phyloP scores from a whole-genome alignment of 2,329 filamentous ascomycete species.

The Dryadomyces quercus-mongolicae region DNA sequence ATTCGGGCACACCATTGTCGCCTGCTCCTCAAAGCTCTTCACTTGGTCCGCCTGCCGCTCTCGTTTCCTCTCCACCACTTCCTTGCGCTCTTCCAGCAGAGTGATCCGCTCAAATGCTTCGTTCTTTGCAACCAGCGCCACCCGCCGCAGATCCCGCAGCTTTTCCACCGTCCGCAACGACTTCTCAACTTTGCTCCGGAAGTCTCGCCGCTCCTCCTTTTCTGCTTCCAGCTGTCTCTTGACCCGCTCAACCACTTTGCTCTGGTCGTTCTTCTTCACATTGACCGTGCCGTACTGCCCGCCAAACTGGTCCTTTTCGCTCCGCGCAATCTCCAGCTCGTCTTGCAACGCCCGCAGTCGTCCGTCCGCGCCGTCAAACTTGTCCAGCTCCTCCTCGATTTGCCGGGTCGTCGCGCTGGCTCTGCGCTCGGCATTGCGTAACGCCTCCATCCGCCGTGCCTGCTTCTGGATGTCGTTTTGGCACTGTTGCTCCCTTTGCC shows the following conservation, averaged over 20 bases:
- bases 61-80: constrained; percentile 31
- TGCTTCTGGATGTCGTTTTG: constrained; percentile 36
- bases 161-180: constrained; percentile 39
- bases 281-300: constrained; percentile 40
- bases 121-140: constrained; percentile 52
- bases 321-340: constrained; percentile 40
- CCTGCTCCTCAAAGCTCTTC: constrained; percentile 40
- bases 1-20: constrained; percentile 35
- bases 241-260: constrained; percentile 26
- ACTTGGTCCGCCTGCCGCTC: constrained; percentile 36
- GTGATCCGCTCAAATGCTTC: constrained; percentile 38
- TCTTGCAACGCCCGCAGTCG: constrained; percentile 46
- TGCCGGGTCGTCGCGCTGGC: constrained; percentile 46
- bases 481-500: constrained; percentile 35
- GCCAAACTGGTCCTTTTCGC: constrained; percentile 34
- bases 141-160: constrained; percentile 33
- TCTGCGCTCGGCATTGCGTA: constrained; percentile 44
- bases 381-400: constrained; percentile 49
- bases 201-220: constrained; percentile 23
- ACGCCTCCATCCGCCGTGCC: constrained; percentile 21
- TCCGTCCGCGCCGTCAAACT: constrained; percentile 55
- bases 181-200: constrained; percentile 39
- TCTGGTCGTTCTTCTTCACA: constrained; percentile 36
- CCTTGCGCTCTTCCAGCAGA: constrained; percentile 31
- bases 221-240: constrained; percentile 22